Conservation (phyloP, 2,329 filamentous ascomycete genomes). For the Ophiocordyceps sinensis region DNA sequence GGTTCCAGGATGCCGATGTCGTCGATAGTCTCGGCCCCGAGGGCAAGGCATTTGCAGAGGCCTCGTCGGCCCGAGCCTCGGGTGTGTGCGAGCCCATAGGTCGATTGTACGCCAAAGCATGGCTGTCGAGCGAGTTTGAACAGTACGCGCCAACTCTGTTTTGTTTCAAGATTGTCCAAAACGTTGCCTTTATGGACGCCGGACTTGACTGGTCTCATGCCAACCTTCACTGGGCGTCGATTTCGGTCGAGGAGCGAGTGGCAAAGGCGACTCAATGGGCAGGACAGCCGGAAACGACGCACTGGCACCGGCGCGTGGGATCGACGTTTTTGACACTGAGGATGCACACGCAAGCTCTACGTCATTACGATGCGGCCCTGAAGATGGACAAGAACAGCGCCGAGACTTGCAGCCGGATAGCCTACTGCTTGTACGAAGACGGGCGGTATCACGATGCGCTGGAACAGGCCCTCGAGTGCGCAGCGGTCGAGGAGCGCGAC, state of each 20-base stretch:
- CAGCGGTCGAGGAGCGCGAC: conserved; percentile 17
- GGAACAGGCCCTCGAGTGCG: conserved; percentile 20
- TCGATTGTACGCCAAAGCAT: conserved; percentile 21
- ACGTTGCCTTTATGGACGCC: conserved; percentile 22
- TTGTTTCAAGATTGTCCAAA: conserved; percentile 29
- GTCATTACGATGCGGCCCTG: conserved; percentile 21
- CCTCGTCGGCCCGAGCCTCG: conserved; percentile 10
- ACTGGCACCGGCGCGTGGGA: conserved; percentile 24
- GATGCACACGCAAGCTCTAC: conserved; percentile 18
- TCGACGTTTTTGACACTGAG: conserved; percentile 24
- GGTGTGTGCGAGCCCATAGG: conserved; percentile 23
- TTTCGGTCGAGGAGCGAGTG: conserved; percentile 19
- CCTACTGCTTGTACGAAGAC: conserved; percentile 22
- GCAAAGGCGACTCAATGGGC: conserved; percentile 22
- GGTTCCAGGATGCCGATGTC: conserved; percentile 20
- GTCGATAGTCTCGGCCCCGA: conserved; percentile 13
- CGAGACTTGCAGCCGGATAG: conserved; percentile 24
- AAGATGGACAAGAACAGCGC: conserved; percentile 21
- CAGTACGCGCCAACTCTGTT: conserved; percentile 24
- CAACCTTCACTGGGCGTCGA: conserved; percentile 20
- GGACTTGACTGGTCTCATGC: conserved; percentile 22
- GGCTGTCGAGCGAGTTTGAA: conserved; percentile 19
- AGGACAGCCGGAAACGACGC: conserved; percentile 16
- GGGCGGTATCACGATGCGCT: conserved; percentile 20
- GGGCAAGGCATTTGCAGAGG: conserved; percentile 16